These are phyloP conservation scores for Picea glauca DNA, from an alignment of 75 land plant species.

Conservation along the genomic window DNA sequence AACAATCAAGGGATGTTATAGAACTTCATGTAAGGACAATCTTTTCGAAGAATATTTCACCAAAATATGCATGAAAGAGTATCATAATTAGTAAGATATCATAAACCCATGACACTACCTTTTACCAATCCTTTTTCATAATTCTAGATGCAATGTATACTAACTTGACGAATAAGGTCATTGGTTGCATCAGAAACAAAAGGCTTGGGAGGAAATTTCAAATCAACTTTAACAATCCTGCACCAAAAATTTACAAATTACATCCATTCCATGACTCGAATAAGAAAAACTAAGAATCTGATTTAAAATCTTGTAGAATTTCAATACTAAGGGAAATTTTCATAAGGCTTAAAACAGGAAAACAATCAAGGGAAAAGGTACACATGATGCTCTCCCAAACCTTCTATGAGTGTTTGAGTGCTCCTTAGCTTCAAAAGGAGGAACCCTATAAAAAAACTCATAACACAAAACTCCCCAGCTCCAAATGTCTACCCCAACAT, in stretches of 20 bases:
- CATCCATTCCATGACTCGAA: no score
- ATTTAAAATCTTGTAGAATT: neutral
- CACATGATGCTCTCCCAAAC: slow-evolving; percentile 12
- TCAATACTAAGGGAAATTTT: neutral
- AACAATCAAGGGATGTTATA: slow-evolving; percentile 37
- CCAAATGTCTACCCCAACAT: slow-evolving; percentile 75
- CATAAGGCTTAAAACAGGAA: neutral
- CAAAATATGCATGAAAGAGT: slow-evolving; percentile 10
- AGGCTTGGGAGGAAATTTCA: slow-evolving; percentile 34
- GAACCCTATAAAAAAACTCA: slow-evolving; percentile 73
- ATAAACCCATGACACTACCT: slow-evolving; percentile 8
- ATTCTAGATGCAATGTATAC: slow-evolving; percentile 36
- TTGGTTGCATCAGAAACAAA: slow-evolving; percentile 26
- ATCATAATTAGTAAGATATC: neutral
- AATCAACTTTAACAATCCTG: slow-evolving; percentile 36
- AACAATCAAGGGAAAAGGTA: neutral
- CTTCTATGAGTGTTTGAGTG: slow-evolving; percentile 65
- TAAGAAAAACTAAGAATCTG: neutral
- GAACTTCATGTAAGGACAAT: slow-evolving; percentile 24
- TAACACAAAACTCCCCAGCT: slow-evolving; percentile 70
- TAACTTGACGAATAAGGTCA: slow-evolving; percentile 39
- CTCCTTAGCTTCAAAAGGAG: slow-evolving; percentile 70
- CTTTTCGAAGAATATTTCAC: slow-evolving; percentile 33
- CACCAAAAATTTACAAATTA: neutral
- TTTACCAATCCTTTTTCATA: slow-evolving; percentile 63